Percentiles rank a stretch among this genome's conserved stretches.
Conservation (phyloP, 495 filamentous ascomycete genomes). For the Tetracladium setigerum region DNA sequence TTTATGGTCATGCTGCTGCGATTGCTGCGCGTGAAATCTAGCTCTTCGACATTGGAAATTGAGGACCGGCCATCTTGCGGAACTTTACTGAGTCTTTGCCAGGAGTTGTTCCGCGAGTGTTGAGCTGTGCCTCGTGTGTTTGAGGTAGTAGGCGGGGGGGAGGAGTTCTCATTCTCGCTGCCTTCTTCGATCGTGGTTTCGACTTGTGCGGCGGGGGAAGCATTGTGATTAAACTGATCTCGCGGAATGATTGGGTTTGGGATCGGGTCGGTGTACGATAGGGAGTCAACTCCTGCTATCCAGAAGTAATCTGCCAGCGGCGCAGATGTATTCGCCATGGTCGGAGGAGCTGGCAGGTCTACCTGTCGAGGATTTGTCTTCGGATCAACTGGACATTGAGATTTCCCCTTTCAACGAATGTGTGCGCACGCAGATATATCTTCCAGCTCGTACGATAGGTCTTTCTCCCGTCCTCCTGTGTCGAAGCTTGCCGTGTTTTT, state of each 20-base stretch:
- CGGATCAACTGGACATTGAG: no score
- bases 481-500: no score
- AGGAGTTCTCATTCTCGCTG: slow-evolving; percentile 54
- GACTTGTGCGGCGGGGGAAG: slow-evolving; percentile 30
- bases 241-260: slow-evolving; percentile 22
- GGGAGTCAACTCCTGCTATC: slow-evolving; percentile 87
- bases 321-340: slow-evolving; percentile 54
- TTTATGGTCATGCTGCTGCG: slow-evolving; percentile 83
- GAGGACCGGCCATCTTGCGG: slow-evolving; percentile 58
- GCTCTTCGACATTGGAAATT: slow-evolving; percentile 52
- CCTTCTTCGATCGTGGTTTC: slow-evolving; percentile 76
- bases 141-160: slow-evolving; percentile 27
- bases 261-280: slow-evolving; percentile 46
- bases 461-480: no score
- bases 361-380: no score
- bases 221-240: slow-evolving; percentile 20
- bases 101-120: slow-evolving; percentile 55
- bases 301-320: slow-evolving; percentile 98
- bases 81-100: slow-evolving; percentile 56
- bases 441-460: no score
- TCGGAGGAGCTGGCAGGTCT: no score
- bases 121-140: slow-evolving; percentile 48
- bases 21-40: slow-evolving; percentile 67
- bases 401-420: no score
- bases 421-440: no score